Base-by-base conservation (phyloP, 2,329 filamentous ascomycete genomes). In the Arthrobotrys sphaeroides region DNA sequence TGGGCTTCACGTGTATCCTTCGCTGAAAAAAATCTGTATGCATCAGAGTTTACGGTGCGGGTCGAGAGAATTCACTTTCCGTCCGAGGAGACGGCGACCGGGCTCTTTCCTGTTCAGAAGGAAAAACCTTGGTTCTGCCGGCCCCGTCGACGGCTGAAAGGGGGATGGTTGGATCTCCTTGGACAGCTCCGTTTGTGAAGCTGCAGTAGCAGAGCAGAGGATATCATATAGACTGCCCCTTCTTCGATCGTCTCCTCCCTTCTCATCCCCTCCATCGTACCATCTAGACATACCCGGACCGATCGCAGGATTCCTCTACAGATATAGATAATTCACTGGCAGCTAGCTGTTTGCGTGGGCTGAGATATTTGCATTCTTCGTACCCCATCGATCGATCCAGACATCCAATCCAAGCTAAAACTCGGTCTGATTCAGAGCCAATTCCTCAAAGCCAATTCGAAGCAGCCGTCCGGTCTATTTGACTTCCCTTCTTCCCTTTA, bases 1-100 rank as follows among this genome's bases (percentile, higher is more conserved):
- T 40, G 47, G 49, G 49, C 31, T 28, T 64, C 60, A 64, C 43
- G 60, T 53, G 60, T 53, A 33, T 64, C 20, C 12, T 51, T n/a
- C n/a, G n/a, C n/a, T n/a, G n/a, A n/a, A 26, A 42, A 38, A 33
- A 45, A 24, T 24, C 18, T 47, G 24, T 45, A 47, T 9, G 16
- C 40, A 62, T 65, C 61, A 42, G 45, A 16, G 26, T 53, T 65
- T 66, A n/a, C 38, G 26, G 62, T 66, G 62, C 47, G 31, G 49
- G 57, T 66, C 62, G 49, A 57, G 49, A 36, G 45, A 59, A 59
- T n/a, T n/a, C n/a, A n/a, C n/a, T n/a, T n/a, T n/a, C n/a, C n/a
- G 2, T 36, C 40, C 6, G 10, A 24, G 1, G n/a, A 6, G 22
- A 16, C 5, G 18, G 5, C 33, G n/a, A 42, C 51, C 26, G 31